Evolutionary conservation across 1,139 yeast genomes (phyloP).

Genomic region (Diutina mesorugosa): DNA sequence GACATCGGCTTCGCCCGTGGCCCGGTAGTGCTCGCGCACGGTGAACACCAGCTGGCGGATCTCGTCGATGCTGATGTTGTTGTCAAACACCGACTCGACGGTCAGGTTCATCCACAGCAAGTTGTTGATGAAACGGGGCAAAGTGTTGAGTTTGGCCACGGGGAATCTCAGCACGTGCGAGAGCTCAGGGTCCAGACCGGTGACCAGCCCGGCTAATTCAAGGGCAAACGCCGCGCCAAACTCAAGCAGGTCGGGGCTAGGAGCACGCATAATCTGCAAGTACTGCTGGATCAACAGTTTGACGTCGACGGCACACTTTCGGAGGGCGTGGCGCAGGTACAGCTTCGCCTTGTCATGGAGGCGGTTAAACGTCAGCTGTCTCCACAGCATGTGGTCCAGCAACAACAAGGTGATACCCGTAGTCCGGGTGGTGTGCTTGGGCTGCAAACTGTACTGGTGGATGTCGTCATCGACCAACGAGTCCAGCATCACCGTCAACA

Average conservation of each 20-base stretch:
- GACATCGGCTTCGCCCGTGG: background rate
- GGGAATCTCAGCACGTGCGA: slow-evolving; percentile 7
- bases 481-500: slow-evolving; percentile 64
- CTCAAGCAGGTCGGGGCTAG: slow-evolving; percentile 39
- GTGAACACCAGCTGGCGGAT: slow-evolving; percentile 5
- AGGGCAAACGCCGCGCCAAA: slow-evolving; percentile 84
- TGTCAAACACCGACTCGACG: background rate
- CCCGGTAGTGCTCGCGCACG: slow-evolving; percentile 6
- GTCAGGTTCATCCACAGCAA: slow-evolving; percentile 8
- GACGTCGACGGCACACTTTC: slow-evolving; percentile 55
- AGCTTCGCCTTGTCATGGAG: slow-evolving; percentile 45
- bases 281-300: slow-evolving; percentile 71
- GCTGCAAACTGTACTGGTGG: slow-evolving; percentile 74
- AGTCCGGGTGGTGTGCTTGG: slow-evolving; percentile 47
- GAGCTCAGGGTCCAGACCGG: slow-evolving; percentile 51
- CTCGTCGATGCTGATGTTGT: slow-evolving; percentile 8
- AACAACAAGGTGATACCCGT: slow-evolving; percentile 49
- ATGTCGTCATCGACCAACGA: slow-evolving; percentile 81
- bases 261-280: slow-evolving; percentile 2
- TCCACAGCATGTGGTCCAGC: slow-evolving; percentile 72
- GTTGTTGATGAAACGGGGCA: slow-evolving; percentile 36
- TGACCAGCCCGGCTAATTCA: slow-evolving; percentile 69
- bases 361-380: slow-evolving; percentile 51
- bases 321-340: slow-evolving; percentile 52
- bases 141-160: slow-evolving; percentile 70